phyloP scores from a whole-genome alignment of 148 eudicot species.

The Rhododendron mucronatum region DNA sequence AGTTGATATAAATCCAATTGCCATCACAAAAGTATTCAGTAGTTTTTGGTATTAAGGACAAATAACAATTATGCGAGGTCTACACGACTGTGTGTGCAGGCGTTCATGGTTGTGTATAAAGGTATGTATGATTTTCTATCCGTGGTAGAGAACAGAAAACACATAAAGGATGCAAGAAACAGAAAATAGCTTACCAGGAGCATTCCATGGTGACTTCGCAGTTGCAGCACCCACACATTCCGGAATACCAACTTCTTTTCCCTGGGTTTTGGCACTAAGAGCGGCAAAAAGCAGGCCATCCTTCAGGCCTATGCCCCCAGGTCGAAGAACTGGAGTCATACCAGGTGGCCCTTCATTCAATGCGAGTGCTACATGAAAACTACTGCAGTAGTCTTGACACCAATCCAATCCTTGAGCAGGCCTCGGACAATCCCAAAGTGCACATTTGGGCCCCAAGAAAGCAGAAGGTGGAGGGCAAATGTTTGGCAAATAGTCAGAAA shows the following conservation, averaged over 20 bases:
- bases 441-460: constrained; percentile 91
- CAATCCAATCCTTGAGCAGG: constrained; percentile 83
- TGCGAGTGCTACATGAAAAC: constrained; percentile 73
- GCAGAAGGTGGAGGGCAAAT: constrained; percentile 87
- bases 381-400: constrained; percentile 85
- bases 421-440: constrained; percentile 95
- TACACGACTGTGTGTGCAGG: neutral
- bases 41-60: neutral
- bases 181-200: constrained; percentile 54
- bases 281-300: constrained; percentile 85
- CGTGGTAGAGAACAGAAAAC: neutral
- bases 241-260: constrained; percentile 89
- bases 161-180: neutral
- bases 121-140: neutral
- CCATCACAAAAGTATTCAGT: neutral
- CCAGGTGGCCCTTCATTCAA: constrained; percentile 87
- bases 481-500: constrained; percentile 49
- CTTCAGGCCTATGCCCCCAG: constrained; percentile 86
- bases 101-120: neutral
- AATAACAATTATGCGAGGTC: neutral
- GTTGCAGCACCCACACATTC: constrained; percentile 99
- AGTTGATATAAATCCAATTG: too few relatives aligned
- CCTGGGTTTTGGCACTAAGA: constrained; percentile 79
- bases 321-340: constrained; percentile 80
- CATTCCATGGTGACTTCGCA: constrained; percentile 97